Conservation (phyloP, 1,284 basidiomycete genomes). For the Sporisorium graminicola region DNA sequence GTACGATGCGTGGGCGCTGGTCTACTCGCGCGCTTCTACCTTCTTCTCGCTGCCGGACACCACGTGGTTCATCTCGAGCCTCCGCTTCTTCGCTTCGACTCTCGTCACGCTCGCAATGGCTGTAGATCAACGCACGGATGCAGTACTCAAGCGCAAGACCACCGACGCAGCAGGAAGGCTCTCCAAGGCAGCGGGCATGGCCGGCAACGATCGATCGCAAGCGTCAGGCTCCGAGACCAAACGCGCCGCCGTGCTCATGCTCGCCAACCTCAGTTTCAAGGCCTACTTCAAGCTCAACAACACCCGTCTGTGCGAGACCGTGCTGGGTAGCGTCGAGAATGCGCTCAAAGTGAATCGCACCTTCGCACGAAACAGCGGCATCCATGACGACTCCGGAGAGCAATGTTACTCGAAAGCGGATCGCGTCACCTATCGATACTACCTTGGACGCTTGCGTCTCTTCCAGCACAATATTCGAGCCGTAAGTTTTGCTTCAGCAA, state of each 20-base stretch:
- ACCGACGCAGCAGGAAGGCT: slow-evolving; percentile 67
- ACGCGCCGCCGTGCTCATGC: slow-evolving; percentile 62
- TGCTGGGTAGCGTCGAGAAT: slow-evolving; percentile 70
- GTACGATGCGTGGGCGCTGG: slow-evolving; percentile 59
- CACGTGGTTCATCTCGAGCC: slow-evolving; percentile 64
- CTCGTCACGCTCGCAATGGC: slow-evolving; percentile 44
- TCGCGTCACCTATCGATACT: slow-evolving; percentile 70
- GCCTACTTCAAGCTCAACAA: slow-evolving; percentile 70
- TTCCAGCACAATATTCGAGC: slow-evolving; percentile 70
- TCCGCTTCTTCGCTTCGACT: slow-evolving; percentile 52
- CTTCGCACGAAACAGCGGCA: slow-evolving; percentile 23
- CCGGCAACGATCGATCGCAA: slow-evolving; percentile 66
- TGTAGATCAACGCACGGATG: slow-evolving; percentile 40
- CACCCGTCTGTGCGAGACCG: slow-evolving; percentile 71
- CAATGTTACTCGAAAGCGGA: slow-evolving; percentile 69
- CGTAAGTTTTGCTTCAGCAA: slow-evolving; percentile 29
- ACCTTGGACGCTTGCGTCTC: slow-evolving; percentile 70
- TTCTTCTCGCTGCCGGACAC: slow-evolving; percentile 67
- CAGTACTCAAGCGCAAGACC: slow-evolving; percentile 54
- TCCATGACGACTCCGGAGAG: slow-evolving; percentile 54
- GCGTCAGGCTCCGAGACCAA: slow-evolving; percentile 58
- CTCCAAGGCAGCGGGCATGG: slow-evolving; percentile 64
- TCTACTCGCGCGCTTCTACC: slow-evolving; percentile 61
- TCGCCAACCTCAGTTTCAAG: slow-evolving; percentile 67
- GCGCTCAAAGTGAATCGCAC: slow-evolving; percentile 64